Evolutionary conservation across 2,329 filamentous ascomycete genomes (phyloP).

Genomic region (Aspergillus sp.): DNA sequence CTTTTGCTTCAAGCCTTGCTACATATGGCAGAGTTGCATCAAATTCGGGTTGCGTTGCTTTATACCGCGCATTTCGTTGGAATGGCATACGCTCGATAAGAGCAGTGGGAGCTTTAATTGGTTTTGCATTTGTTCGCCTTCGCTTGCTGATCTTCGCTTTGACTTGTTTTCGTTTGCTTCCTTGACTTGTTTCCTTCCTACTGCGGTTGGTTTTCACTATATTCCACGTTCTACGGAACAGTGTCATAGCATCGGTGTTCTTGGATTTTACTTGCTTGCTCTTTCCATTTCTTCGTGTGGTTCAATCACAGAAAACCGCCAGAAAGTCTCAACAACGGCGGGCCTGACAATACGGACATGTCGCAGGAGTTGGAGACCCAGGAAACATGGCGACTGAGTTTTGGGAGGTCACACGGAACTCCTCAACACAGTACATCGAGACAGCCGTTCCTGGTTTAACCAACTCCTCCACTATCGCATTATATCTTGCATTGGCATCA

Average conservation of each 20-base stretch:
- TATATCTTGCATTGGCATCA: constrained; percentile 13
- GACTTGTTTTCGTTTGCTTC: constrained; percentile 1
- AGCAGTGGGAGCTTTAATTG: constrained; percentile 15
- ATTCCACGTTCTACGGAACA: constrained; percentile 16
- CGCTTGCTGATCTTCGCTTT: constrained; percentile 6
- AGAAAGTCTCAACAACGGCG: not conserved
- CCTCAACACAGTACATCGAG: not conserved
- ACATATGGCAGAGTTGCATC: not conserved
- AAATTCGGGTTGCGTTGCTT: not conserved
- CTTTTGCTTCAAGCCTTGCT: not conserved
- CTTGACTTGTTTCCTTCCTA: constrained; percentile 18
- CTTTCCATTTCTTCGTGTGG: constrained; percentile 6
- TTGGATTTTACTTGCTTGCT: constrained; percentile 16
- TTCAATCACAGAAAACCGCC: not conserved
- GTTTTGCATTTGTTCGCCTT: constrained; percentile 11
- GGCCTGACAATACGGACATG: not conserved
- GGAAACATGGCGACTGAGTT: not conserved
- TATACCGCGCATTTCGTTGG: not conserved
- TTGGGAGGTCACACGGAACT: constrained; percentile 1
- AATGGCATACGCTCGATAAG: not conserved
- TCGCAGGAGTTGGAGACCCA: not conserved
- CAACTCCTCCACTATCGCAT: not conserved
- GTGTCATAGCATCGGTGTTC: constrained; percentile 22
- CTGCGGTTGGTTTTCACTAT: constrained; percentile 16
- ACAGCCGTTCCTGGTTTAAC: not conserved